These are phyloP conservation scores for Mucor circinelloides DNA, from an alignment of 371 early-diverging fungal genomes.

Conservation along the genomic window DNA sequence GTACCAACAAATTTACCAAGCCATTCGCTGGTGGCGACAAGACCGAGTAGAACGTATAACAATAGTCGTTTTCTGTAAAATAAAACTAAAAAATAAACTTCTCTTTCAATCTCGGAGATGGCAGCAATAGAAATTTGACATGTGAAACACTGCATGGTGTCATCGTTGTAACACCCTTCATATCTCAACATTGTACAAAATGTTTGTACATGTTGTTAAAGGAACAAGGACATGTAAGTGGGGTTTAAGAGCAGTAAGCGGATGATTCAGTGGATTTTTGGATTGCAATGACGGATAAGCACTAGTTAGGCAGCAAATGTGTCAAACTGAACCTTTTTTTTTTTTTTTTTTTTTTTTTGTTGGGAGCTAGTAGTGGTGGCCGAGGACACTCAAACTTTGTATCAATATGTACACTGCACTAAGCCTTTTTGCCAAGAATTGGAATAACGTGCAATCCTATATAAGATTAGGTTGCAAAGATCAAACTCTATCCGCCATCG, in stretches of 20 bases:
- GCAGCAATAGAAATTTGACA: background rate
- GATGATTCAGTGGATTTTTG: too few relatives aligned
- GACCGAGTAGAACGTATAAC: background rate
- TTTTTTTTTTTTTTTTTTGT: too few relatives aligned
- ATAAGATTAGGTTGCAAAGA: background rate
- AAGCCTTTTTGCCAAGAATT: background rate
- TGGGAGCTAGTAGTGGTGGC: background rate
- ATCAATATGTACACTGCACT: background rate
- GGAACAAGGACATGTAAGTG: background rate
- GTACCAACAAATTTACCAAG: slow-evolving; percentile 1
- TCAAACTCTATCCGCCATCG: background rate
- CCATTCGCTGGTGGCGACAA: background rate
- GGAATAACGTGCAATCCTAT: background rate
- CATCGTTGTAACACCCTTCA: background rate
- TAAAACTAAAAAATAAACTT: background rate
- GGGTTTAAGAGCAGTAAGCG: background rate
- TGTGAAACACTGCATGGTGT: background rate
- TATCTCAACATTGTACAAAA: background rate
- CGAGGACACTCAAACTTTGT: background rate
- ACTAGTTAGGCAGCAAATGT: too few relatives aligned
- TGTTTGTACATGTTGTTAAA: background rate
- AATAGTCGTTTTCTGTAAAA: background rate
- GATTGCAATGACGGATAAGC: too few relatives aligned
- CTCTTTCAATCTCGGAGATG: background rate
- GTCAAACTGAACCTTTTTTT: too few relatives aligned